These are phyloP conservation scores for Wickerhamomyces bisporus DNA, from an alignment of 805 yeast species.

Conservation along the genomic window DNA sequence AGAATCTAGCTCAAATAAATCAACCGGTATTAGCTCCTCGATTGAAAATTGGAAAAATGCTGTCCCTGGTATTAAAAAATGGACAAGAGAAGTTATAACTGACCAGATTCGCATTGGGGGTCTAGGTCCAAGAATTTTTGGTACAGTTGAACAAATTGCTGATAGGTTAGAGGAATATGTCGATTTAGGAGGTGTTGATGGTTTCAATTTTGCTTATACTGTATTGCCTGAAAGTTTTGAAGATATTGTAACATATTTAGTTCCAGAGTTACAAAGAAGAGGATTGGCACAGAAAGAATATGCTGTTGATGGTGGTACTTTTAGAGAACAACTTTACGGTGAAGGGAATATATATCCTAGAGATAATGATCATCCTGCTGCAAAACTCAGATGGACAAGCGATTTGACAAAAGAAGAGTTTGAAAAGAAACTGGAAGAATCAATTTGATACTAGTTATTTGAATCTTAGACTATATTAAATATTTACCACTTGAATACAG, in stretches of 20 bases:
- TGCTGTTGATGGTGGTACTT: conserved; percentile 28
- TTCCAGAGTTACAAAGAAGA: conserved; percentile 29
- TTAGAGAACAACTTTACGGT: conserved; percentile 30
- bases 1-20: neutral
- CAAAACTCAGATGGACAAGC: conserved; percentile 8
- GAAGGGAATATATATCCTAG: conserved; percentile 10
- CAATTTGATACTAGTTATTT: too few species aligned
- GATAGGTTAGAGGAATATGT: conserved; percentile 37
- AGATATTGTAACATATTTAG: conserved; percentile 21
- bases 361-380: conserved; percentile 15
- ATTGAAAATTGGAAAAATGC: conserved; percentile 26
- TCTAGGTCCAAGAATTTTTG: conserved; percentile 25
- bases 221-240: conserved; percentile 2
- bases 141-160: conserved; percentile 34
- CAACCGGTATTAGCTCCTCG: conserved; percentile 22
- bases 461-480: too few species aligned
- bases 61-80: conserved; percentile 26
- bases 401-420: conserved; percentile 1
- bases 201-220: conserved; percentile 31
- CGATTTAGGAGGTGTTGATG: conserved; percentile 35
- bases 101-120: conserved; percentile 22
- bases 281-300: conserved; percentile 32
- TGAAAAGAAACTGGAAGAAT: conserved; percentile 19
- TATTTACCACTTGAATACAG: too few species aligned
- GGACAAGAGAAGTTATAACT: conserved; percentile 18